Base-by-base conservation (phyloP, 1,284 basidiomycete genomes). In the Paramarasmius palmivorus region DNA sequence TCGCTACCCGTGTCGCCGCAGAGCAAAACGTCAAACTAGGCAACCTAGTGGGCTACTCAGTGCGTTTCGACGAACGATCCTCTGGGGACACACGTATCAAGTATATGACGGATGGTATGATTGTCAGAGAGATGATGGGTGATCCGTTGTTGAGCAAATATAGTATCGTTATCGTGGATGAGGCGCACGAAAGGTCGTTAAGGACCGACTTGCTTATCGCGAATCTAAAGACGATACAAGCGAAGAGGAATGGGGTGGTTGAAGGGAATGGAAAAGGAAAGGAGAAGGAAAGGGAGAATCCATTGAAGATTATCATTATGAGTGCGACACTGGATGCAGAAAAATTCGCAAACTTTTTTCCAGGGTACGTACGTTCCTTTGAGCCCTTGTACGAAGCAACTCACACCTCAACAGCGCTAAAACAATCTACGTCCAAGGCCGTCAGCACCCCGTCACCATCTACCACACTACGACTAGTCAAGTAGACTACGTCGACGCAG, bases 81-180 rank as follows among this genome's bases (percentile, higher is more conserved):
- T 76, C 81, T 44, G 61, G 75, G 29, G 71, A 82, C 23, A 97
- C 97, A 0, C 82, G 88, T 34, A 89, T 99, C 68, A 95, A 97
- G 69, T 99, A 95, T 70, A 81, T 96, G 69, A 98, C 95, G 20
- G 97, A 99, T 64, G 96, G 96, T 64, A 96, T 98, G 83, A 85
- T 99, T 60, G 86, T 97, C 36, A 85, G 95, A 54, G 96, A 94
- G 73, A 84, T 95, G 55, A 77, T 96, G 57, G 83, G 80, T 48
- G 90, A 94, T 65, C 76, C 81, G 19, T 71, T 90, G n/a, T 76
- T 98, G 46, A 83, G 84, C 51, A 83, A 82, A 44, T 99, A 98
- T 71, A 92, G 91, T 63, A 83, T 96, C 14, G 79, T 99, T 53
- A 83, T 99, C 57, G 86, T 99, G 49, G 96, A 99, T 66, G 96